These are phyloP conservation scores for Dictyostelium intermedium DNA, from an alignment of 78 protist species.

Conservation along the genomic window DNA sequence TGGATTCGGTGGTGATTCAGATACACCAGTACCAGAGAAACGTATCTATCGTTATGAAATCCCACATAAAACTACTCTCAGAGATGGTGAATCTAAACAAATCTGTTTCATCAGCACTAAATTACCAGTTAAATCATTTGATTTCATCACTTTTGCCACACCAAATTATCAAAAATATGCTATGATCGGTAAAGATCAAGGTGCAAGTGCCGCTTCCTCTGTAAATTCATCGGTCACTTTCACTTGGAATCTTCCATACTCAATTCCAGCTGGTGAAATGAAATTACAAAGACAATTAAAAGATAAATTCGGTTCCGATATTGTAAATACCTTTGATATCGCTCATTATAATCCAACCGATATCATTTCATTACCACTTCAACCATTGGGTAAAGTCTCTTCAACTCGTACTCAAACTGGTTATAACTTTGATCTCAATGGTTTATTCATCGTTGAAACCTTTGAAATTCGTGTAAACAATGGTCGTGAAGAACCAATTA, in stretches of 20 bases:
- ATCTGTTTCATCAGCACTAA: constrained; percentile 28
- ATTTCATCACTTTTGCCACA: constrained; percentile 28
- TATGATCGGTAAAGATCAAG: neutral
- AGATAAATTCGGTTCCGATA: constrained; percentile 56
- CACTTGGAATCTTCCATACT: constrained; percentile 30
- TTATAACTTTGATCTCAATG: constrained; percentile 49
- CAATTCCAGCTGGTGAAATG: constrained; percentile 57
- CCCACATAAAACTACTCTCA: constrained; percentile 27
- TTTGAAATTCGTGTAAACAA: constrained; percentile 43
- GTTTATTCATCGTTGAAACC: constrained; percentile 48
- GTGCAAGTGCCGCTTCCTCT: neutral
- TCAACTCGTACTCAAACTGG: constrained; percentile 66
- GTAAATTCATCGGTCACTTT: constrained; percentile 40
- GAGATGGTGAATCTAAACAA: constrained; percentile 42
- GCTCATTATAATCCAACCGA: constrained; percentile 31
- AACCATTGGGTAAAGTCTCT: constrained; percentile 31
- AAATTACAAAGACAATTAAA: constrained; percentile 51
- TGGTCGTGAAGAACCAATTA: constrained; percentile 60
- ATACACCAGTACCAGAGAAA: constrained; percentile 37
- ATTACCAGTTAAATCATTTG: constrained; percentile 50
- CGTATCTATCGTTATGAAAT: constrained; percentile 15
- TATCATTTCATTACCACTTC: constrained; percentile 39
- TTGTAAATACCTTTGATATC: constrained; percentile 27
- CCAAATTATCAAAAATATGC: constrained; percentile 68
- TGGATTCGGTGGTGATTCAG: neutral